Evolutionary conservation across 2,329 filamentous ascomycete genomes (phyloP), one percentile per base, ranked within the genome.

Genomic region (Mariannaea elegans): DNA sequence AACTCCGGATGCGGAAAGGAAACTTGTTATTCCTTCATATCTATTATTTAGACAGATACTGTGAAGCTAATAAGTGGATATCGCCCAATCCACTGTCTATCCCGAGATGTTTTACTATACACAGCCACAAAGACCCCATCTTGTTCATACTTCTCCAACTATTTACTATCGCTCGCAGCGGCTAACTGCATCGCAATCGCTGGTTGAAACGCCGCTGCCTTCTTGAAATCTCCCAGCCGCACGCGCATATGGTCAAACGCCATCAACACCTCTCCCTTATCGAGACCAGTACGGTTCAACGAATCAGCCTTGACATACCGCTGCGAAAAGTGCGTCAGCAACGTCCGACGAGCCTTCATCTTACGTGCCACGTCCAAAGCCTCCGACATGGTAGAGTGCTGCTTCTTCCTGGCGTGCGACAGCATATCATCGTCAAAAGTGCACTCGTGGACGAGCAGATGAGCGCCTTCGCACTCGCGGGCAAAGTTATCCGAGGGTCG

Each of bases 261-360:
- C 56, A 93, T 84, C 58, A 91, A 82, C 14, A 92, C 86, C 34
- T 76, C 72, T 59, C 76, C 75, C 53, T 67, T 61, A 61, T 59
- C 65, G 31, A 87, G 81, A 14, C 49, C 59, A 7, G 65, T 61
- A 19, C 66, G 42, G 19, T 69, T 65, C 56, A 78, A 61, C 42
- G 73, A 72, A 24, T 75, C 73, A 12, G 72, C 59, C 77, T 94
- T 94, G 70, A 92, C 90, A 76, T 99, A 99, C 7, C 95, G 85
- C 79, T 99, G 95, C 55, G 90, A 94, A 77, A 99, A 99, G 75
- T 99, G 95, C 7, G 95, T 99, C 47, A 99, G 82, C 55, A 99
- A 79, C 14, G 95, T 89, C 14, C 91, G 84, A 64, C 89, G 86
- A 0, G 94, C 95, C 24, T 84, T 77, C 95, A 99, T 99, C 44